Conservation (phyloP, 495 filamentous ascomycete genomes). For the Ramalina intermedia region DNA sequence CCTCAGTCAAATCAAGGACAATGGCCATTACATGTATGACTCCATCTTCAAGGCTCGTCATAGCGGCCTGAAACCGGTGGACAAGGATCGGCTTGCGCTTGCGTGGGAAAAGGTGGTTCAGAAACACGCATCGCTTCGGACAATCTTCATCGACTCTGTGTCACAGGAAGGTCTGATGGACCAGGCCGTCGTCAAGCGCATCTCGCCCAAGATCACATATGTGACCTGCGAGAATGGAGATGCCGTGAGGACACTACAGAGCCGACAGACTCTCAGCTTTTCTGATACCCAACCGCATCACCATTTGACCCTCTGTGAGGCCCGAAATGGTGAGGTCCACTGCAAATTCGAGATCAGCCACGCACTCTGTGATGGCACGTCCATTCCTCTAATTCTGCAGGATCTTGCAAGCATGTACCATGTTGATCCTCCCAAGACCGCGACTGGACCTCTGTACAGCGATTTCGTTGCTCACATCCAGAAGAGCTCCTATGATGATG, state of each 20-base stretch:
- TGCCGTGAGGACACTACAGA: conserved; percentile 4
- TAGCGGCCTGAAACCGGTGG: conserved; percentile 5
- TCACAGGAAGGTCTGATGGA: conserved; percentile 21
- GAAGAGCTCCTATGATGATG: conserved; percentile 15
- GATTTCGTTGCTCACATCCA: conserved; percentile 6
- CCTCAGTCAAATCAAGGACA: conserved; percentile 27
- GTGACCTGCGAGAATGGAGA: conserved; percentile 1
- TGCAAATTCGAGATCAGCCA: conserved; percentile 33
- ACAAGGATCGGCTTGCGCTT: conserved; percentile 14
- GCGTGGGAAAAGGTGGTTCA: conserved; percentile 35
- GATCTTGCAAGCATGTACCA: conserved; percentile 15
- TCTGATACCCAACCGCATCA: conserved; percentile 20
- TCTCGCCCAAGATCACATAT: conserved; percentile 3
- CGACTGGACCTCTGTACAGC: neutral
- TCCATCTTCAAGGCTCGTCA: conserved; percentile 8
- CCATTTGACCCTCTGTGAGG: conserved; percentile 21
- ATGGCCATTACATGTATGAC: conserved; percentile 18
- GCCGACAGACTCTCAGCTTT: conserved; percentile 6
- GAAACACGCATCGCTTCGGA: conserved; percentile 31
- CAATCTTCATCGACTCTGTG: conserved; percentile 31
- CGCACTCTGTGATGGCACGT: conserved; percentile 24
- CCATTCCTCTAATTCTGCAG: conserved; percentile 15
- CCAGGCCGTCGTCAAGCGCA: conserved; percentile 28
- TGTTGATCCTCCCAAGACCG: neutral
- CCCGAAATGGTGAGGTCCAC: conserved; percentile 12